Evolutionary conservation across 257 asterid genomes (phyloP).

Genomic region (Ilex aquifolium): DNA sequence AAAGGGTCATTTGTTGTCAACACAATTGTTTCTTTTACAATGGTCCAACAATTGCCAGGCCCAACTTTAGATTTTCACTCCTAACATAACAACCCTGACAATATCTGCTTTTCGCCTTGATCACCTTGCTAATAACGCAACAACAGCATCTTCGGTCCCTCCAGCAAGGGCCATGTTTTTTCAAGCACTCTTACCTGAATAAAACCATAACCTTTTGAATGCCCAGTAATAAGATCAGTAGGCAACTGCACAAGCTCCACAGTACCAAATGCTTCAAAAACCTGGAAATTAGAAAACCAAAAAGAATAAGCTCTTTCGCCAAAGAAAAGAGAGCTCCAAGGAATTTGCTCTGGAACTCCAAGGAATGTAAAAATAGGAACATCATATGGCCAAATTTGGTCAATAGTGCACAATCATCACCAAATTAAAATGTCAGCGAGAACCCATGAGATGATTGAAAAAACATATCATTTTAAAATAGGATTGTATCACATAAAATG

Average conservation of each 20-base stretch:
- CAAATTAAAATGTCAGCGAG: background rate
- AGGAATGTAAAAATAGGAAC: background rate
- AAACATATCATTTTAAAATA: too few relatives aligned
- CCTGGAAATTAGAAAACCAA: conserved; percentile 23
- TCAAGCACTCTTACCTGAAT: conserved; percentile 47
- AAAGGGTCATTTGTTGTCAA: too few relatives aligned
- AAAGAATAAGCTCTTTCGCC: background rate
- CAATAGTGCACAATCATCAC: background rate
- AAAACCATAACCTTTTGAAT: conserved; percentile 63
- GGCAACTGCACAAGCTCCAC: conserved; percentile 78
- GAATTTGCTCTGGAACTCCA: background rate
- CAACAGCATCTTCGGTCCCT: conserved; percentile 7
- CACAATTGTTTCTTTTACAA: background rate
- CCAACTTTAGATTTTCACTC: too few relatives aligned
- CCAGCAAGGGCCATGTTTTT: conserved; percentile 5
- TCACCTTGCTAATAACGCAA: conserved; percentile 5
- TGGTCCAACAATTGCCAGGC: too few relatives aligned
- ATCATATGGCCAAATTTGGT: background rate
- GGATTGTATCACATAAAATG: too few relatives aligned
- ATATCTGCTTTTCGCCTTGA: background rate
- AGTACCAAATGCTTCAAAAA: conserved; percentile 67
- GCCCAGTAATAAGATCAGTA: conserved; percentile 48
- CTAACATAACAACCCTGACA: background rate
- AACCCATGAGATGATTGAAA: background rate
- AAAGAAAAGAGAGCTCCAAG: background rate